A percentile compares a stretch with the other conserved stretches of the same genome.
Conservation (phyloP, 352 stramenopile species). For the Detonula confervacea region DNA sequence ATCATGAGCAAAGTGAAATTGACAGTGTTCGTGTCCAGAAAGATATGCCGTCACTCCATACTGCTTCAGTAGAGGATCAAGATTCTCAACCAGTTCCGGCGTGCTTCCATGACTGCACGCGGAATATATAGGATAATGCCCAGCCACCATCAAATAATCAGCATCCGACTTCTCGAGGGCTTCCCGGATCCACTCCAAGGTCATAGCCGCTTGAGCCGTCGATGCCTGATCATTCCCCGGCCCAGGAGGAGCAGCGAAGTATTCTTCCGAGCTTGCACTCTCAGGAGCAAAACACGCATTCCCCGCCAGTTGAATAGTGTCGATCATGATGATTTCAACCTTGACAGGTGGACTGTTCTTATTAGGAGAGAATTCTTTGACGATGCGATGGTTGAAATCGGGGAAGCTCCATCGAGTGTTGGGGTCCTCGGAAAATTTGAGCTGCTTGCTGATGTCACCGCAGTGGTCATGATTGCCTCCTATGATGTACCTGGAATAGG, state of each 20-base stretch:
- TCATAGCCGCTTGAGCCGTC: constrained; percentile 8
- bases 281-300: not conserved
- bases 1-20: constrained; percentile 50
- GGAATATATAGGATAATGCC: constrained; percentile 59
- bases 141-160: constrained; percentile 61
- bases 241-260: constrained; percentile 34
- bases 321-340: constrained; percentile 58
- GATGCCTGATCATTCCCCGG: constrained; percentile 5
- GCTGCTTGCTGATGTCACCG: constrained; percentile 47
- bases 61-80: constrained; percentile 55
- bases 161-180: constrained; percentile 36
- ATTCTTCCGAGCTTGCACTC: constrained; percentile 14
- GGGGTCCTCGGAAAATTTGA: constrained; percentile 32
- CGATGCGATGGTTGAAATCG: constrained; percentile 43
- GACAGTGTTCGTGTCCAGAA: constrained; percentile 61
- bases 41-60: constrained; percentile 56
- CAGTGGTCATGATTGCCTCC: constrained; percentile 61
- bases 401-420: constrained; percentile 46
- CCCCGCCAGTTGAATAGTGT: constrained; percentile 49
- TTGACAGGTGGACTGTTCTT: constrained; percentile 20
- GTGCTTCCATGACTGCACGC: constrained; percentile 51
- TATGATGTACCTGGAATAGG: constrained; percentile 37
- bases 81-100: constrained; percentile 27
- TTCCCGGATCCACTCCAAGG: constrained; percentile 48
- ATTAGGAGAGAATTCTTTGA: constrained; percentile 22